Evolutionary conservation across 768 basidiomycete genomes (phyloP), one percentile per base, ranked within the genome.

Genomic region (Aureoboletus auriporus): DNA sequence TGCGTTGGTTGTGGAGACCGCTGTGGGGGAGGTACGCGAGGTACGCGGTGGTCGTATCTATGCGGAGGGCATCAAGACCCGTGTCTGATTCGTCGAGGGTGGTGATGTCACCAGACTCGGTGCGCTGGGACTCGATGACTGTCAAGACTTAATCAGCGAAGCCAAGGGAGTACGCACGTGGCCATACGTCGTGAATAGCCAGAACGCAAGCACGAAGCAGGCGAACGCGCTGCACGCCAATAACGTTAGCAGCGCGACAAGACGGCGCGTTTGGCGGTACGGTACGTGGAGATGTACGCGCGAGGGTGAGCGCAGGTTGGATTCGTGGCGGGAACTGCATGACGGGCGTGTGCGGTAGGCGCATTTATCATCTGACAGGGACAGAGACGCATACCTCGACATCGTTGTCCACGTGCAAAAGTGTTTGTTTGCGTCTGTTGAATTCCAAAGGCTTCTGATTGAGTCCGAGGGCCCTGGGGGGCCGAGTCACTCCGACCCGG

Each of bases 1-100:
- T 89, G 30, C 89, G 83, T 68, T 92, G 88, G 64, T 89, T 92
- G 66, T 92, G 87, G 55, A 88, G 85, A 4, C 88, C 86, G 53
- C 86, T 88, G 62, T 92, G 89, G 11, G 89, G 89, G 16, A 92
- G 72, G 63, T 89, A 92, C 16, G 86, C 74, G 16, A 93, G 66
- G 63, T 77, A 92, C 44, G 62, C 70, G 51, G 73, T 72, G 11
- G 64, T 47, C 2, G 55, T 53, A 47, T 68, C 62, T 2, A 40
- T 42, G 17, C 47, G 51, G 39, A 56, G 47, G 1, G 31, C 11
- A 8, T 30, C 3, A 14, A 58, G 54, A 9, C 52, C 52, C 6
- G 45, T 16, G n/a, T 47, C 39, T 27, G 39, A 36, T 42, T 56
- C 57, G 30, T 70, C 62, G 64, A 61, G 62, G 65, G 65, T 56